Conservation (phyloP, 169 alveolate genomes). For the Eimeria zaria region DNA sequence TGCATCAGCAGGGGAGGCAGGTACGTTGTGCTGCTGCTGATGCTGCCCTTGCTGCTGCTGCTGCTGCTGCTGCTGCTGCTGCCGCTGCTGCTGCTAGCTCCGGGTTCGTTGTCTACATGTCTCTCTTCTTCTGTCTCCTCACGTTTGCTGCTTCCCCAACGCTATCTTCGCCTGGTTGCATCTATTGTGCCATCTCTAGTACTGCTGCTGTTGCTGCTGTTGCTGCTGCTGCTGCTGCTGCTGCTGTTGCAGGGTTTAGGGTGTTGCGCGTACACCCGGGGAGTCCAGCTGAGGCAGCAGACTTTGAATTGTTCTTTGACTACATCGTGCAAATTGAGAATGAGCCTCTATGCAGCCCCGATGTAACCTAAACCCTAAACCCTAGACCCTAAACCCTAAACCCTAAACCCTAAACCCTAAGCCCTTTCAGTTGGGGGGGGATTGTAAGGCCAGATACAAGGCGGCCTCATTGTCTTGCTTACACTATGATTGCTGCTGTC, state of each 20-base stretch:
- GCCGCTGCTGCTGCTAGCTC: no score
- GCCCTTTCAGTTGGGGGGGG: no score
- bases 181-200: background rate
- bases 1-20: constrained; percentile 11
- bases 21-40: background rate
- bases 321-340: constrained; percentile 47
- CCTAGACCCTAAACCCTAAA: background rate
- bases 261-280: constrained; percentile 52
- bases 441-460: background rate
- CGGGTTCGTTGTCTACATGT: no score
- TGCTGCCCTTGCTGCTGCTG: constrained; percentile 10
- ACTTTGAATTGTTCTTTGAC: constrained; percentile 49
- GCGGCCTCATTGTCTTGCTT: no score
- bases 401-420: background rate
- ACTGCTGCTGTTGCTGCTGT: background rate
- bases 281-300: constrained; percentile 64
- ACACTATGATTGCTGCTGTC: no score
- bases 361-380: background rate
- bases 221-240: constrained; percentile 10
- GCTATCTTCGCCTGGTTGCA: background rate
- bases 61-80: background rate
- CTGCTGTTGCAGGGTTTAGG: constrained; percentile 39
- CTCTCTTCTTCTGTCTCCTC: background rate
- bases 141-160: background rate
- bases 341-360: constrained; percentile 21